Conservation (phyloP, 345 rosid genomes). For the Chamaenerion angustifolium region DNA sequence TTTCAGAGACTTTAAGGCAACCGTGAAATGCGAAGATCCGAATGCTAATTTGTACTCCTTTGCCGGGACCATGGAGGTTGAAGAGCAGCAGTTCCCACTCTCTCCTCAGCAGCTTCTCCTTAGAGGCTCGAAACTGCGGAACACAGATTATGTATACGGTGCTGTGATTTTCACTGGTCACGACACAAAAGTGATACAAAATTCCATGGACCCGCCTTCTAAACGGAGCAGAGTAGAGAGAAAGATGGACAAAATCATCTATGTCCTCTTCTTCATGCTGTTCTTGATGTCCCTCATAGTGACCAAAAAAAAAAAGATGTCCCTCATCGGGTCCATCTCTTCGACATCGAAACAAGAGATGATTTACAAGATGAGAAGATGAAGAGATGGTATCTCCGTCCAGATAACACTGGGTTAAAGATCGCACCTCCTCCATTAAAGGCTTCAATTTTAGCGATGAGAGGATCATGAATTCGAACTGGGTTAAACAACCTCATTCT, state of each 20-base stretch:
- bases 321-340: conserved; percentile 63
- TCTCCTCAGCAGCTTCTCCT: conserved; percentile 74
- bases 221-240: conserved; percentile 82
- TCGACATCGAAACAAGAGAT: conserved; percentile 42
- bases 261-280: conserved; percentile 44
- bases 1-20: conserved; percentile 47
- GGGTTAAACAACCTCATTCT: conserved; percentile 58
- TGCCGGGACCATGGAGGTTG: conserved; percentile 58
- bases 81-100: conserved; percentile 45
- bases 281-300: too few species aligned
- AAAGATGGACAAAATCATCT: too few species aligned
- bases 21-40: conserved; percentile 77
- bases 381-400: conserved; percentile 81
- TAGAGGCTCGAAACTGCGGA: conserved; percentile 74
- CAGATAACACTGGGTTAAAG: conserved; percentile 28
- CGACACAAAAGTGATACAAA: conserved; percentile 88
- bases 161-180: conserved; percentile 76
- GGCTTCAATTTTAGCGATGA: too few species aligned
- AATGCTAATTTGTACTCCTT: conserved; percentile 78
- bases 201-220: conserved; percentile 71
- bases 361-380: conserved; percentile 47
- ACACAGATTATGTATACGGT: conserved; percentile 70
- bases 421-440: conserved; percentile 20
- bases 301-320: too few species aligned
- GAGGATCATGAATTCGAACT: too few species aligned